phyloP scores from a whole-genome alignment of 805 yeast genomes.

The Scheffersomyces coipomensis region DNA sequence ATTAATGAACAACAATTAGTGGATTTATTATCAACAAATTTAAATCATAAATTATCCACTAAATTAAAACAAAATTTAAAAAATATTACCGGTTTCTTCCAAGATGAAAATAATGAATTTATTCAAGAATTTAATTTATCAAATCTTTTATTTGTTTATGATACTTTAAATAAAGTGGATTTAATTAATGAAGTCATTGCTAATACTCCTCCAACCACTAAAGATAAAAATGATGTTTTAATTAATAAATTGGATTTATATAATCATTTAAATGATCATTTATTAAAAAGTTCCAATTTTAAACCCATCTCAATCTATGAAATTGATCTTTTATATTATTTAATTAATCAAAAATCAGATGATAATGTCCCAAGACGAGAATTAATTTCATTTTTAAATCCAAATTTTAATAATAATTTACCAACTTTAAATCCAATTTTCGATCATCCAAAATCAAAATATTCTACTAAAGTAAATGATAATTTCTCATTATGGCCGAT shows the following conservation, averaged over 20 bases:
- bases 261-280: constrained; percentile 41
- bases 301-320: constrained; percentile 39
- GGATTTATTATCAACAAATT: constrained; percentile 32
- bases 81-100: constrained; percentile 34
- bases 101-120: constrained; percentile 5
- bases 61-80: constrained; percentile 34
- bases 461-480: constrained; percentile 25
- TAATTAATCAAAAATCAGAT: constrained; percentile 33
- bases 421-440: constrained; percentile 35
- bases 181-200: constrained; percentile 46
- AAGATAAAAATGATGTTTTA: constrained; percentile 39
- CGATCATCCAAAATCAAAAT: constrained; percentile 42
- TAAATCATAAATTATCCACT: constrained; percentile 39
- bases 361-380: constrained; percentile 42
- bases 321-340: constrained; percentile 39
- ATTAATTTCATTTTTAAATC: constrained; percentile 53
- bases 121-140: constrained; percentile 32
- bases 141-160: constrained; percentile 39
- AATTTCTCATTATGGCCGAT: constrained; percentile 47
- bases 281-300: constrained; percentile 42
- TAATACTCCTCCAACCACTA: constrained; percentile 42
- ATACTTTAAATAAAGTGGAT: constrained; percentile 40
- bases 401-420: constrained; percentile 42
- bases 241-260: constrained; percentile 41
- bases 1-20: constrained; percentile 30